Evolutionary conservation across 768 basidiomycete species (phyloP).

Genomic region (Crucibulum laeve): DNA sequence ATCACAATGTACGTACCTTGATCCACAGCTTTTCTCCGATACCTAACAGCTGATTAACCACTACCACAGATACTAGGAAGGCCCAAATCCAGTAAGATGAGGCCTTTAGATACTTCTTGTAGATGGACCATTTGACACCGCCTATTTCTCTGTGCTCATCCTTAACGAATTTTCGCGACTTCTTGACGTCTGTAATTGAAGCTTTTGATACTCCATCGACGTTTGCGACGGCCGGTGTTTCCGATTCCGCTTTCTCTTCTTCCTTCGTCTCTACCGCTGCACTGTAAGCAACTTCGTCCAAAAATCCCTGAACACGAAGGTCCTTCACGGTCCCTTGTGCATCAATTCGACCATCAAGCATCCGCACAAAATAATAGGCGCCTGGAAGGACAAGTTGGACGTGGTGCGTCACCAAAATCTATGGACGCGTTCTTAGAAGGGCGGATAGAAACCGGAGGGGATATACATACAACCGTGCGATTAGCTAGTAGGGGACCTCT

Average conservation of each 20-base stretch:
- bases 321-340: constrained; percentile 67
- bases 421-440: not conserved
- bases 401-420: constrained; percentile 73
- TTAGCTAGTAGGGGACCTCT: constrained; percentile 56
- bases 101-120: constrained; percentile 67
- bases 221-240: constrained; percentile 19
- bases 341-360: constrained; percentile 81
- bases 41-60: constrained; percentile 47
- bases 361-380: constrained; percentile 67
- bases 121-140: constrained; percentile 75
- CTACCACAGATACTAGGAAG: constrained; percentile 43
- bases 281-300: constrained; percentile 55
- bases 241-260: constrained; percentile 32
- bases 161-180: constrained; percentile 69
- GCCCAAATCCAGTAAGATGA: constrained; percentile 71
- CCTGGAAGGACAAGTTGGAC: constrained; percentile 81
- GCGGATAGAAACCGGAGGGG: not conserved
- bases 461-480: constrained; percentile 50
- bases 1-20: constrained; percentile 34
- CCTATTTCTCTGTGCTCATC: constrained; percentile 82
- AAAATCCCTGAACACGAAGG: constrained; percentile 50
- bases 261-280: constrained; percentile 44
- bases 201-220: constrained; percentile 17
- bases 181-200: constrained; percentile 45
- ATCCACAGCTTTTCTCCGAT: constrained; percentile 73